Percentiles rank a stretch among this genome's conserved stretches.
Conservation (phyloP, 2,329 filamentous ascomycete genomes). For the Raffaelea deltoideospora region DNA sequence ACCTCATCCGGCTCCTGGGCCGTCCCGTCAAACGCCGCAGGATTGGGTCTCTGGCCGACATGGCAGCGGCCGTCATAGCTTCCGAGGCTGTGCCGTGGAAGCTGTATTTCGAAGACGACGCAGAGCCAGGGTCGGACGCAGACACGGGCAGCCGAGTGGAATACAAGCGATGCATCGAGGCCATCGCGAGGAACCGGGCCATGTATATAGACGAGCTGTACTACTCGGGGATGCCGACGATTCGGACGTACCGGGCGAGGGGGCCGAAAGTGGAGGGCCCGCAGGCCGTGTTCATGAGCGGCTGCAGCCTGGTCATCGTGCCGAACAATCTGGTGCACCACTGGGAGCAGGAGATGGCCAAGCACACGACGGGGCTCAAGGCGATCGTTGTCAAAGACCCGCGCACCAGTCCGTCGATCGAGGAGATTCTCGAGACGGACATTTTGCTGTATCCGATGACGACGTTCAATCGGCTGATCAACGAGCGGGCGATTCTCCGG, state of each 20-base stretch:
- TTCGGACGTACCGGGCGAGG: no score
- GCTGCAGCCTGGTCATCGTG: slow-evolving; percentile 62
- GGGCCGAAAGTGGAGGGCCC: slow-evolving; percentile 14
- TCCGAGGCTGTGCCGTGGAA: slow-evolving; percentile 58
- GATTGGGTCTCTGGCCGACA: slow-evolving; percentile 53
- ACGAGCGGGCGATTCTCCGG: slow-evolving; percentile 23
- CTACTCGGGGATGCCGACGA: no score
- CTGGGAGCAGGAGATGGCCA: slow-evolving; percentile 67
- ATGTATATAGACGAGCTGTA: no score
- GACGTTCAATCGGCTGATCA: slow-evolving; percentile 50
- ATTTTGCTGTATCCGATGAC: slow-evolving; percentile 63
- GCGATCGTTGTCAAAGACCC: slow-evolving; percentile 46
- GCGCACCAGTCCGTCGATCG: slow-evolving; percentile 37
- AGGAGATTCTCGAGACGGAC: slow-evolving; percentile 52
- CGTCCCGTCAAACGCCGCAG: slow-evolving; percentile 14
- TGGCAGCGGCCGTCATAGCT: slow-evolving; percentile 55
- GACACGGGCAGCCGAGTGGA: slow-evolving; percentile 24
- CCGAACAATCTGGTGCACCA: slow-evolving; percentile 73
- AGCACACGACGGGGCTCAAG: slow-evolving; percentile 55
- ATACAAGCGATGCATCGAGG: slow-evolving; percentile 36
- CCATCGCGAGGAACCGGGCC: slow-evolving; percentile 41
- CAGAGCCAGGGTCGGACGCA: slow-evolving; percentile 10
- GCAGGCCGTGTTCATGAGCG: slow-evolving; percentile 45
- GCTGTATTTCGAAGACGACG: slow-evolving; percentile 39
- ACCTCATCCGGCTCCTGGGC: slow-evolving; percentile 22